phyloP scores from a whole-genome alignment of 345 rosid genomes.

The Eucalyptus decipiens region DNA sequence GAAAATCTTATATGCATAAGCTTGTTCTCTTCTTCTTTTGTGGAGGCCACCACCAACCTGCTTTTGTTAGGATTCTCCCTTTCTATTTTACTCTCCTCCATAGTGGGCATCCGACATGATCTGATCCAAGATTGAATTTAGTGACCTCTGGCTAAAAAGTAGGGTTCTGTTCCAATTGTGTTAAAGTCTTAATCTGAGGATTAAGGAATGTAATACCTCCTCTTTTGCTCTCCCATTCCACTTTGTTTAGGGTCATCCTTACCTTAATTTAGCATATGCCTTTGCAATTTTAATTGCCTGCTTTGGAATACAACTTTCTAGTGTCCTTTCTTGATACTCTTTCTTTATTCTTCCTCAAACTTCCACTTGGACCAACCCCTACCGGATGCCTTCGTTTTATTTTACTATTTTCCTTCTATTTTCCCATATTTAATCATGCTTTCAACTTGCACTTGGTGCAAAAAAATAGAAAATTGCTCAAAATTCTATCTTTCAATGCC shows the following conservation, averaged over 20 bases:
- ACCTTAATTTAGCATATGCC: not conserved
- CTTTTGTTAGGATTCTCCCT: not conserved
- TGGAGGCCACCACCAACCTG: not conserved
- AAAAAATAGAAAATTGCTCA: not conserved
- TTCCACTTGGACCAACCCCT: not conserved
- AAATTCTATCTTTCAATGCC: not conserved
- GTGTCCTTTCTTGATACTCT: not conserved
- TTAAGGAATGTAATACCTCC: not conserved
- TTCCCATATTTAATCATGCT: not conserved
- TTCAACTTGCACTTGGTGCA: not conserved
- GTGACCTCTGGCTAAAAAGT: not conserved
- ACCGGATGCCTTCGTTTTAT: not conserved
- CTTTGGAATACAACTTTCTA: not conserved
- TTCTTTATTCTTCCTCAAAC: not conserved
- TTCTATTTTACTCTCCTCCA: not conserved
- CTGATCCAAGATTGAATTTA: not conserved
- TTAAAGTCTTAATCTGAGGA: not conserved
- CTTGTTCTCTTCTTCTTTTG: not conserved
- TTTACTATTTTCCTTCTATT: not conserved
- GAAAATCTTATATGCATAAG: not conserved
- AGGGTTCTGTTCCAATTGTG: not conserved
- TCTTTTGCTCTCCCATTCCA: not conserved
- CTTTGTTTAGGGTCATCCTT: not conserved
- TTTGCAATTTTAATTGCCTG: not conserved
- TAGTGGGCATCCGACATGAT: not conserved